Base-by-base conservation (phyloP, 2,329 filamentous ascomycete genomes). In the Pyricularia grisea region DNA sequence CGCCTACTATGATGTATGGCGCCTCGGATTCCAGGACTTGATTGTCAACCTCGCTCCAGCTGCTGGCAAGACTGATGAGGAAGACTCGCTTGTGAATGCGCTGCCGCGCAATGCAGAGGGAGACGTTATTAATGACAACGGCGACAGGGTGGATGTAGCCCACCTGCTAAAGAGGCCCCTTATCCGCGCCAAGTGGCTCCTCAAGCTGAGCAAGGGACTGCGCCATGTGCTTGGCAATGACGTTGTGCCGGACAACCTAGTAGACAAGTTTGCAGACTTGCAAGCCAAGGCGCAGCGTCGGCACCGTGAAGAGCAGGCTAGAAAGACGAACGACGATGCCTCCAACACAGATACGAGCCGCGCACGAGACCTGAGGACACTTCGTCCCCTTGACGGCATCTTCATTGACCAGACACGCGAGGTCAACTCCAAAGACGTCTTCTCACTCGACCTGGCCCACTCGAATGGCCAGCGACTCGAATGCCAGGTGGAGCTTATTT, bases 71-170 rank as follows among this genome's bases (percentile, higher is more conserved):
- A 74, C 78, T 1, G 87, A 90, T 42, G 87, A 90, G 66, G 83
- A 88, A 58, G 84, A 88, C 71, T 88, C 86, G 1, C 79, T 88
- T 1, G 76, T 89, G 68, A 83, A 86, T 71, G 86, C 84, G 1
- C 81, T 86, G 80, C 87, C 86, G 71, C 83, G 81, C 68, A 89
- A 90, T 68, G 85, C 85, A 69, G 82, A 89, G 68, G 90, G 91
- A 27, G 89, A 90, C 73, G 83, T 92, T 17, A 76, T 89, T 67
- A 88, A 93, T 72, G 87, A 87, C 42, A 86, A 94, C 71, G 95
- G 94, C 14, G 93, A 97, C 77, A 88, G 93, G 67, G 93, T 97
- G 10, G 95, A 98, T 76, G 95, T 99, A 66, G 94, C 94, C 9
- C 96, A 95, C 78, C 84, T 99, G 65, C 83, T 99, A 68, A 97